Base-by-base conservation (phyloP, 2,329 filamentous ascomycete genomes). In the Cordyceps pruinosa region DNA sequence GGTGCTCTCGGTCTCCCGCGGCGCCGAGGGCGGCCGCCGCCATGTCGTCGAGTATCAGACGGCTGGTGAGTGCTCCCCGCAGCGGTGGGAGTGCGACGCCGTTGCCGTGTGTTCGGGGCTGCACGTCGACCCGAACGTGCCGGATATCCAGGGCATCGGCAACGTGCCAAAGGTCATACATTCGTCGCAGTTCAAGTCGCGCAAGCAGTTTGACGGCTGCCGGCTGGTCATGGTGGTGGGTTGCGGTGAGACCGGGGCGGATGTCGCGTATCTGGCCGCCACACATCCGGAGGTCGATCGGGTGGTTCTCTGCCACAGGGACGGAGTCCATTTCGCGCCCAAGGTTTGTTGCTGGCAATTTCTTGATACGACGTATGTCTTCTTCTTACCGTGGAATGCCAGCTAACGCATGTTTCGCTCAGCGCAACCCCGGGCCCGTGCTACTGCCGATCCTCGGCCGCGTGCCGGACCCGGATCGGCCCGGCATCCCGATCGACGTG, bases 401-500 rank as follows among this genome's bases (percentile, higher is more conserved):
- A n/a, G n/a, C n/a, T n/a, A n/a, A n/a, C n/a, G n/a, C n/a, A n/a
- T n/a, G n/a, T n/a, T n/a, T n/a, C n/a, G n/a, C n/a, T n/a, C n/a
- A n/a, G n/a, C n/a, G n/a, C n/a, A n/a, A n/a, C n/a, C n/a, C n/a
- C n/a, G n/a, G n/a, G n/a, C n/a, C n/a, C n/a, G n/a, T n/a, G n/a
- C n/a, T n/a, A n/a, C n/a, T n/a, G n/a, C n/a, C n/a, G n/a, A 49
- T 39, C 19, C 21, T 44, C 13, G 23, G 23, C 4, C 5, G 46
- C 25, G 7, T 35, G 72, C 72, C 57, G 15, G 57, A 42, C 17
- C 56, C 8, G 19, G 17, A 9, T 7, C 53, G 45, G 2, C 70
- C 67, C 9, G 76, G 76, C 46, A 76, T 78, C 39, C 77, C 77
- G 0, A 70, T 77, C 15, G 77, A 80, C 60, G 71, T 73, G 3